A percentile compares a stretch with the other conserved stretches of the same genome.
Conservation (phyloP, 169 alveolate species). For the Eimeria nieschulzi region DNA sequence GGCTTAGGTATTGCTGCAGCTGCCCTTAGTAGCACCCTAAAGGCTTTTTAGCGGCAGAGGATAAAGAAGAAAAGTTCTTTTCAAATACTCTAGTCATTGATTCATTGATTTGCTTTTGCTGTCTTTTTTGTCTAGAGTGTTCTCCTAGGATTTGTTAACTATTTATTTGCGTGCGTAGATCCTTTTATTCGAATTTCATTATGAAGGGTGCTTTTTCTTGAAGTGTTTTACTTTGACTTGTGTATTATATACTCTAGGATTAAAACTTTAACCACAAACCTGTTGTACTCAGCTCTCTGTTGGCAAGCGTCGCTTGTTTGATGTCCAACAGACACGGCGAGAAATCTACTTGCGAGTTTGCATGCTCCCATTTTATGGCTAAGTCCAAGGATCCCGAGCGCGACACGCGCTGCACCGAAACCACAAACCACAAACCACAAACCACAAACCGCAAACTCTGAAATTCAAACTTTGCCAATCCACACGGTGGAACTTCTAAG, state of each 20-base stretch:
- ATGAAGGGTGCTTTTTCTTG: too few species aligned
- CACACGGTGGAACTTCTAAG: too few species aligned
- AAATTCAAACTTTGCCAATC: too few species aligned
- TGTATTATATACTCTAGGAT: too few species aligned
- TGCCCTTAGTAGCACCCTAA: background rate
- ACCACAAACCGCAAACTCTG: background rate
- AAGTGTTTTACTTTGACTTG: too few species aligned
- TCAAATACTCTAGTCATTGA: too few species aligned
- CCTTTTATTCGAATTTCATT: too few species aligned
- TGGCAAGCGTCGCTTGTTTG: background rate
- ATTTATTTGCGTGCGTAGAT: too few species aligned
- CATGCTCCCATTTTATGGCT: conserved; percentile 19
- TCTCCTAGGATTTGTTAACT: too few species aligned
- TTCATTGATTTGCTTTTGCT: too few species aligned
- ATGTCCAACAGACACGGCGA: background rate
- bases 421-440: background rate
- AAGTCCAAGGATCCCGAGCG: conserved; percentile 21
- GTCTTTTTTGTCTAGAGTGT: too few species aligned
- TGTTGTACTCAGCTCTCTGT: background rate
- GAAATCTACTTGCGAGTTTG: background rate
- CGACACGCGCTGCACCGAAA: conserved; percentile 10
- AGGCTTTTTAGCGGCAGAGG: background rate
- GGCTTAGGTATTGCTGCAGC: background rate
- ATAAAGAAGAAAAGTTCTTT: background rate
- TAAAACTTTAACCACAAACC: background rate